These are phyloP conservation scores for Aureobasidium vineae DNA, from an alignment of 2,329 filamentous ascomycete species.

Conservation along the genomic window DNA sequence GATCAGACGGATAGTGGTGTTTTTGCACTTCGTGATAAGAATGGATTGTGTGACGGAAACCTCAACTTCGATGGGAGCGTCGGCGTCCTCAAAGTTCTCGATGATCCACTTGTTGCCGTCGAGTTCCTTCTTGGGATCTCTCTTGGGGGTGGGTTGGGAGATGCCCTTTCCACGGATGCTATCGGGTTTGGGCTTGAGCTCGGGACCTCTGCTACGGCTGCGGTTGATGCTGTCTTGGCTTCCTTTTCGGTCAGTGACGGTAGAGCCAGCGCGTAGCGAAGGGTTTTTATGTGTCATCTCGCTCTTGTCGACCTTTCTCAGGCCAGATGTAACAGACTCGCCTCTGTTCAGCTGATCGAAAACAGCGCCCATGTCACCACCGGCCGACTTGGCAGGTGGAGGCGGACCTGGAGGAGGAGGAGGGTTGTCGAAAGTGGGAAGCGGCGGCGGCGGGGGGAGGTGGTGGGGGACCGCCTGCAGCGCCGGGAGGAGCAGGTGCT, in stretches of 20 bases:
- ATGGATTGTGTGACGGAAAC: slow-evolving; percentile 83
- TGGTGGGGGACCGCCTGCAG: slow-evolving; percentile 58
- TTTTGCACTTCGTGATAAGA: slow-evolving; percentile 87
- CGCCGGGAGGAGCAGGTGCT: slow-evolving; percentile 52
- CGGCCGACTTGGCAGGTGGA: slow-evolving; percentile 46
- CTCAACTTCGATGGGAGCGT: slow-evolving; percentile 73
- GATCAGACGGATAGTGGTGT: slow-evolving; percentile 81
- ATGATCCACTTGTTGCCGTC: slow-evolving; percentile 86
- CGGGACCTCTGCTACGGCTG: slow-evolving; percentile 82
- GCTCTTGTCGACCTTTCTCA: slow-evolving; percentile 91
- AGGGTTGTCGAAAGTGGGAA: slow-evolving; percentile 39
- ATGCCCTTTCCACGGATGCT: slow-evolving; percentile 49
- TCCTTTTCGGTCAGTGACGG: slow-evolving; percentile 61
- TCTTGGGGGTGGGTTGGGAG: slow-evolving; percentile 30
- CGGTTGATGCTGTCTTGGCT: slow-evolving; percentile 54
- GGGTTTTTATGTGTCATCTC: slow-evolving; percentile 99
- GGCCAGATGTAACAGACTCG: slow-evolving; percentile 77
- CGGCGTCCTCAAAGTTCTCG: slow-evolving; percentile 84
- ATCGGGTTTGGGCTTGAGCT: slow-evolving; percentile 59
- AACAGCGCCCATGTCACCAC: slow-evolving; percentile 73
- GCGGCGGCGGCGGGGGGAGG: slow-evolving; percentile 68
- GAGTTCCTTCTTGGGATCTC: slow-evolving; percentile 47
- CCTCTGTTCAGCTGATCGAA: slow-evolving; percentile 92
- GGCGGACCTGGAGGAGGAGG: slow-evolving; percentile 65
- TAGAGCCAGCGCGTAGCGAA: slow-evolving; percentile 69